Base-by-base conservation (phyloP, 306 rosid species). In the Begonia masoniana region DNA sequence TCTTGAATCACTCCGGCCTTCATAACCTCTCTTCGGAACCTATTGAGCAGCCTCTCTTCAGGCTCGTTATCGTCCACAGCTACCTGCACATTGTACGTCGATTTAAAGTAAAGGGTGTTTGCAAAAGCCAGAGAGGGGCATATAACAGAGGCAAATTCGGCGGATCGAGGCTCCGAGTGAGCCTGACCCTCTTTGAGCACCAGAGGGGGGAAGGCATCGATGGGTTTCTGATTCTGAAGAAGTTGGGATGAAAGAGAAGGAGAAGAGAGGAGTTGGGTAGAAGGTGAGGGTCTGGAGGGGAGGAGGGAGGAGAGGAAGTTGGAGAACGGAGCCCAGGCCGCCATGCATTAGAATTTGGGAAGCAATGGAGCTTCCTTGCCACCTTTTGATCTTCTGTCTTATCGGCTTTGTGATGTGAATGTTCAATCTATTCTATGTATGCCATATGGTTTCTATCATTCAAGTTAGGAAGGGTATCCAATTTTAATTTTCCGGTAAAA, bases 1-100 rank as follows among this genome's bases (percentile, higher is more conserved):
- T 85, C 95, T 59, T 88, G 89, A 55, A 88, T 72, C 41, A 88
- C 67, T 10, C 95, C 95, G 13, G 97, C 87, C 54, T 46, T 73
- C 85, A 85, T 71, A 10, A 85, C 95, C 74, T 89, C 95, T 42
- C 94, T 63, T 1, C 88, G 70, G 66, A 85, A 89, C 69, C 94
- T 65, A 60, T 63, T 66, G 12, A 89, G 71, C 4, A 89, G 68
- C 68, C 85, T 58, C 76, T 89, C 97, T 69, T 80, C 94, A 1
- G 87, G 73, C 79, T 89, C 97, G 54, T 76, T 76, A 41, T 88
- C 94, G 13, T 72, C 87, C 3, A 85, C 83, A 13, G 73, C 49
- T 53, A 80, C 82, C 76, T 80, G 83, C 21, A 85, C 94, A 70
- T 85, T 88, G 73, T 66, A 82, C 0, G 72, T 79, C 10, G 82